Conservation (phyloP, 305 asterid genomes). For the Striga hermonthica region DNA sequence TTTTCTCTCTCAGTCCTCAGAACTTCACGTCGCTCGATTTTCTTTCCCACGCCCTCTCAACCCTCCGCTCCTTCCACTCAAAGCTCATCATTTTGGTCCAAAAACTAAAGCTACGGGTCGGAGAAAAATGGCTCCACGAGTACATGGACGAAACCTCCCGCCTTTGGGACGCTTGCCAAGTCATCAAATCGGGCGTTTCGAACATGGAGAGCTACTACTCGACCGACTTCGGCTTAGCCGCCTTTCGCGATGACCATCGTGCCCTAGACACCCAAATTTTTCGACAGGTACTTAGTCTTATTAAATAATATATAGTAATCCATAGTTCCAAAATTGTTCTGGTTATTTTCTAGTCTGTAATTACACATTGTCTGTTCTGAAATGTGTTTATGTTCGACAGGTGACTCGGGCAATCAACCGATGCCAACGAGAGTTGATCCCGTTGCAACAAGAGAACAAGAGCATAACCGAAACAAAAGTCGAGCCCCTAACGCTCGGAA, state of each 20-base stretch:
- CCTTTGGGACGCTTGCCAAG: slow-evolving; percentile 79
- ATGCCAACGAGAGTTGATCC: slow-evolving; percentile 55
- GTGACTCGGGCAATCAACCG: slow-evolving; percentile 53
- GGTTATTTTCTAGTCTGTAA: too few relatives aligned
- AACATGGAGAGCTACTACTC: slow-evolving; percentile 59
- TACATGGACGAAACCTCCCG: slow-evolving; percentile 92
- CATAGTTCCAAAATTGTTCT: too few relatives aligned
- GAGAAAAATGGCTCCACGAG: slow-evolving; percentile 88
- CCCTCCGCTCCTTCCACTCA: slow-evolving; percentile 64
- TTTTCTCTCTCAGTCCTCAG: slow-evolving; percentile 53
- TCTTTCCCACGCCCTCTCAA: slow-evolving; percentile 62
- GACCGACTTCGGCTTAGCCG: slow-evolving; percentile 40
- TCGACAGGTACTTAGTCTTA: slow-evolving; percentile 53
- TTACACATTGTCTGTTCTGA: too few relatives aligned
- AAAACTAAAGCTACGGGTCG: slow-evolving; percentile 60
- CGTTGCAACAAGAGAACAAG: slow-evolving; percentile 59
- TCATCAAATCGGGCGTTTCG: slow-evolving; percentile 55
- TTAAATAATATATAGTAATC: too few relatives aligned
- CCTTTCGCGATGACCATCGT: slow-evolving; percentile 34
- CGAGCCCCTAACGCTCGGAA: slow-evolving; percentile 49
- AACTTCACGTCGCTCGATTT: slow-evolving; percentile 67
- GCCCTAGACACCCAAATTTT: slow-evolving; percentile 43
- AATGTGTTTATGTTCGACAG: slow-evolving; percentile 35
- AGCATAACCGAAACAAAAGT: slow-evolving; percentile 52
- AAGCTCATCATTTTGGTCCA: slow-evolving; percentile 53